phyloP scores from a whole-genome alignment of 2,329 filamentous ascomycete genomes.

The Trichoderma brevicompactum region DNA sequence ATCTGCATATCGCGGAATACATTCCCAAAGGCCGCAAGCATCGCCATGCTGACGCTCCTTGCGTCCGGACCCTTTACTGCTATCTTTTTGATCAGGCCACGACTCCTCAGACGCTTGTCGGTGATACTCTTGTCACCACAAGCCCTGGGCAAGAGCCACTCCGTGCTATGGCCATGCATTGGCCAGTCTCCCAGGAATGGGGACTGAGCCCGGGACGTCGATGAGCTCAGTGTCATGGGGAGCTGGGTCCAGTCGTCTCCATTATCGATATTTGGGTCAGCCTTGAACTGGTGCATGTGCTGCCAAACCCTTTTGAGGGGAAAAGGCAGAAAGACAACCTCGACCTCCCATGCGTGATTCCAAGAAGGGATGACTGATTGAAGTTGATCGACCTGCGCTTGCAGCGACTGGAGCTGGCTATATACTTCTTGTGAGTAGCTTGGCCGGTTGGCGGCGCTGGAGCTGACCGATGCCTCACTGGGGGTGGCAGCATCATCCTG shows the following conservation, averaged over 20 bases:
- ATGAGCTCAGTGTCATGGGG: slow-evolving; percentile 52
- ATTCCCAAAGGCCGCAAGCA: slow-evolving; percentile 65
- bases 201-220: slow-evolving; percentile 52
- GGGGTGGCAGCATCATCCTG: slow-evolving; percentile 50
- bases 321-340: slow-evolving; percentile 77
- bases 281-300: slow-evolving; percentile 53
- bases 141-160: slow-evolving; percentile 71
- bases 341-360: slow-evolving; percentile 70
- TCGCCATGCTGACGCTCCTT: slow-evolving; percentile 66
- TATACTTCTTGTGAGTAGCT: slow-evolving; percentile 52
- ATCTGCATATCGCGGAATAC: slow-evolving; percentile 54
- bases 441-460: slow-evolving; percentile 47
- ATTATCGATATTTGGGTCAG: slow-evolving; percentile 40
- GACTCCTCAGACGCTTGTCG: slow-evolving; percentile 73
- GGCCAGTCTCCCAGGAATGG: slow-evolving; percentile 55
- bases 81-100: slow-evolving; percentile 70
- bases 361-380: slow-evolving; percentile 66
- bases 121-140: slow-evolving; percentile 66
- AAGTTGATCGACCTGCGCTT: slow-evolving; percentile 58
- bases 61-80: slow-evolving; percentile 66
- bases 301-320: slow-evolving; percentile 61
- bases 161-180: slow-evolving; percentile 50
- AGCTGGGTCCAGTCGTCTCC: slow-evolving; percentile 61
- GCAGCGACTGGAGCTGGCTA: slow-evolving; percentile 55
- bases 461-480: slow-evolving; percentile 53